Evolutionary conservation across 768 basidiomycete genomes (phyloP), one percentile per base, ranked within the genome.

Genomic region (Trametes sanguinea): DNA sequence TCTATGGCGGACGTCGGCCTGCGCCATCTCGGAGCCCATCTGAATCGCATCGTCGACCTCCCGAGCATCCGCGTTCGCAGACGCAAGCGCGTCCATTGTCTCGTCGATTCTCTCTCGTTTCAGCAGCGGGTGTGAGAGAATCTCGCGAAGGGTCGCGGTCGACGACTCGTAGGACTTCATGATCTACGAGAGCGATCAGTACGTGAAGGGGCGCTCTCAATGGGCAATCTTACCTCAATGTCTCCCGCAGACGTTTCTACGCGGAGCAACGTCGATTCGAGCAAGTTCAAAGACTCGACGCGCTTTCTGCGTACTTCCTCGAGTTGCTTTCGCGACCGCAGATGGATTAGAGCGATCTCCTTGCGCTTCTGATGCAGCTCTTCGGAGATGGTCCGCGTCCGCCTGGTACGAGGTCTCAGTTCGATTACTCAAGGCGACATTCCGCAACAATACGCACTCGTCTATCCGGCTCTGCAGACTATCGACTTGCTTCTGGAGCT

Each of bases 221-320:
- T 55, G 14, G 14, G 42, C 22, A 46, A 47, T 60, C 77, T 45
- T 70, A 95, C 95, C 80, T 94, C 88, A 10, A 95, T 81, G 73
- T 98, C 91, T 2, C 88, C 89, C 32, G 91, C 91, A n/a, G 95
- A 92, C 3, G 87, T 83, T 75, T 98, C 94, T 5, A 98, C 92
- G 47, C 85, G 83, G 47, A 92, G 76, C 40, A 97, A 73, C 0
- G 94, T 94, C 11, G 84, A 78, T 65, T 90, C 86, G 7, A 98
- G 77, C 40, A 86, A 90, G 59, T 86, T 83, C 5, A 94, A 76
- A 1, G 93, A 87, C 9, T 79, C 83, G 2, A 95, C 73, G 11
- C 94, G 86, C 69, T 94, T 94, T 30, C 76, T 75, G 14, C 95
- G 76, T 0, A 95, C 74, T 11, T 89, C 90, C 66, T 95, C 89